These are phyloP conservation scores for Tetragonia tetragonoides DNA, from an alignment of 148 eudicot species.

Conservation along the genomic window DNA sequence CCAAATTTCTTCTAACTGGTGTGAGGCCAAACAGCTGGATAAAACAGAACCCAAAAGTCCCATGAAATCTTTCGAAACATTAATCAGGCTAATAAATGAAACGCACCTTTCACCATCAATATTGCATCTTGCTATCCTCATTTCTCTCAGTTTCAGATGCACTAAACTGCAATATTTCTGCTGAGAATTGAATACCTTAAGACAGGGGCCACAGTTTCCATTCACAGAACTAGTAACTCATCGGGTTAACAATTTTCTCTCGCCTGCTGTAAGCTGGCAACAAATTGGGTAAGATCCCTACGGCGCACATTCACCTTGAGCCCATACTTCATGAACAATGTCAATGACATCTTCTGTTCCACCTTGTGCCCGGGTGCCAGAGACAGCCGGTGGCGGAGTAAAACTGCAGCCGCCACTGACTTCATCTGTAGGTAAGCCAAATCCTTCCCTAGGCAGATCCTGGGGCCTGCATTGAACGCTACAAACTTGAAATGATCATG, in stretches of 20 bases:
- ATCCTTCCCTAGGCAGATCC: conserved; percentile 82
- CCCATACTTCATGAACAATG: conserved; percentile 88
- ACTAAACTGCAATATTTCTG: not conserved
- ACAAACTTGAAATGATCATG: conserved; percentile 75
- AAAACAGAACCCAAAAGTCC: not conserved
- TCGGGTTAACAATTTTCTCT: conserved; percentile 2
- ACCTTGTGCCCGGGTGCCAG: conserved; percentile 60
- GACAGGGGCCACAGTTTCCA: not conserved
- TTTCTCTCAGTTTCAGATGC: not conserved
- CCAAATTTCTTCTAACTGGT: not conserved
- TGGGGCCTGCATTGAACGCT: conserved; percentile 85
- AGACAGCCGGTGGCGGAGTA: conserved; percentile 65
- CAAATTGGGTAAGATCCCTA: conserved; percentile 48
- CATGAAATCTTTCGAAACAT: conserved; percentile 22
- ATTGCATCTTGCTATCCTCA: conserved; percentile 8
- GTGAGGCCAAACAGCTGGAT: conserved; percentile 23
- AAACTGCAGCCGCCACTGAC: conserved; percentile 72
- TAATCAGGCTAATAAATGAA: conserved; percentile 19
- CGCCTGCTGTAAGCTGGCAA: conserved; percentile 26
- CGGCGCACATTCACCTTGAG: conserved; percentile 61
- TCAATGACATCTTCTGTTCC: conserved; percentile 91
- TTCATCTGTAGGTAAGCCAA: conserved; percentile 90
- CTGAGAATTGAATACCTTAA: conserved; percentile 6
- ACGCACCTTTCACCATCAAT: conserved; percentile 32
- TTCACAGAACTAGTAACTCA: not conserved